Evolutionary conservation across 2,329 filamentous ascomycete genomes (phyloP).

Genomic region (Monilinia aucupariae): DNA sequence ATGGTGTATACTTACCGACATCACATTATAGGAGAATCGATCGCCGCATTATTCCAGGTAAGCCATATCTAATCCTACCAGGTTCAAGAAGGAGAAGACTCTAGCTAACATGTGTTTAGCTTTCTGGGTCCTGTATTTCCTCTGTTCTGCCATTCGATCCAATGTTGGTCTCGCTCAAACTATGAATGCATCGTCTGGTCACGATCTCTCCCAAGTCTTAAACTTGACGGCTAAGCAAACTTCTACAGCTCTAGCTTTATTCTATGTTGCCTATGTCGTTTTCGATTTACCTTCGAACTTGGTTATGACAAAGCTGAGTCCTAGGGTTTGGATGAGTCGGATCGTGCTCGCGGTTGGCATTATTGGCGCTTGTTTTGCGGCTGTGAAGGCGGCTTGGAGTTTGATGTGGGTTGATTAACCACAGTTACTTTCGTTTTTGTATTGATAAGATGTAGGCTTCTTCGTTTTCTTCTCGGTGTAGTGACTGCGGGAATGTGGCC

Average conservation of each 20-base stretch:
- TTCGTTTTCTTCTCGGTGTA: slow-evolving; percentile 77
- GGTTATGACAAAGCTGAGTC: slow-evolving; percentile 78
- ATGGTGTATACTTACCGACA: slow-evolving; percentile 7
- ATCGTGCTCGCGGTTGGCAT: slow-evolving; percentile 84
- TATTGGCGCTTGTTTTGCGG: slow-evolving; percentile 77
- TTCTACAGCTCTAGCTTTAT: slow-evolving; percentile 77
- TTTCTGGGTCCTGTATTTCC: slow-evolving; percentile 87
- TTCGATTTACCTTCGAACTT: slow-evolving; percentile 88
- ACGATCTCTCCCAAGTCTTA: slow-evolving; percentile 71
- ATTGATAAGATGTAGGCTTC: slow-evolving; percentile 44
- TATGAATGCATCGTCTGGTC: slow-evolving; percentile 68
- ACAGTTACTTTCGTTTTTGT: neutral
- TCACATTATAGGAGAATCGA: slow-evolving; percentile 44
- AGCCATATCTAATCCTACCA: neutral
- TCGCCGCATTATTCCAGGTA: slow-evolving; percentile 49
- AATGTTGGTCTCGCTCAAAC: slow-evolving; percentile 93
- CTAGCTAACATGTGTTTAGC: slow-evolving; percentile 41
- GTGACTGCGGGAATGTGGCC: slow-evolving; percentile 95
- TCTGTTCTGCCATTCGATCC: slow-evolving; percentile 85
- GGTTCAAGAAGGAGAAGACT: neutral
- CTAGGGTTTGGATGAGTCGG: slow-evolving; percentile 84
- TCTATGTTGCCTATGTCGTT: slow-evolving; percentile 87
- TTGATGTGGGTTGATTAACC: slow-evolving; percentile 41
- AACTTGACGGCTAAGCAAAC: slow-evolving; percentile 68
- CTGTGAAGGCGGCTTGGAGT: slow-evolving; percentile 77